These are phyloP conservation scores for Remersonia thermophila DNA, from an alignment of 2,329 filamentous ascomycete species.

Conservation along the genomic window DNA sequence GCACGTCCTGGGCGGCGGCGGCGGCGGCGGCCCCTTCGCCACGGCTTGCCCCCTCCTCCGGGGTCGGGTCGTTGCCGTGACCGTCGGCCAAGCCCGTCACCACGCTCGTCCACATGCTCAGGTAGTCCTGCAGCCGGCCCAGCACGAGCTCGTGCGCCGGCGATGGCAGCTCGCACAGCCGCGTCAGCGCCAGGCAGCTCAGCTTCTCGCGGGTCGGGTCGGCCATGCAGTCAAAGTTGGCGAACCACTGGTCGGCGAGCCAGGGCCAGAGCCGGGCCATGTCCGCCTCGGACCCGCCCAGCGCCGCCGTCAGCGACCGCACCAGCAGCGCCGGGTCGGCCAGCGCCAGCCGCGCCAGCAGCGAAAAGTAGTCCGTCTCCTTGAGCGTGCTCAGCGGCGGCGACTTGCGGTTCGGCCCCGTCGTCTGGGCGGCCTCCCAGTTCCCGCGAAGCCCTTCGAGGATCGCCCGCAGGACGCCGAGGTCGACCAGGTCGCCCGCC, in stretches of 20 bases:
- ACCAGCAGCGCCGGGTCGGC: constrained; percentile 59
- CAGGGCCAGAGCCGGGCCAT: constrained; percentile 45
- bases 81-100: constrained; percentile 53
- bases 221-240: constrained; percentile 54
- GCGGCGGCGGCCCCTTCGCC: no score
- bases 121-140: constrained; percentile 55
- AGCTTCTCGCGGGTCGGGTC: constrained; percentile 57
- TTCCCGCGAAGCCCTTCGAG: constrained; percentile 55
- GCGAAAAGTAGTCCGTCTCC: constrained; percentile 73
- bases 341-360: constrained; percentile 67
- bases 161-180: constrained; percentile 52
- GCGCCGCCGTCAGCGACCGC: constrained; percentile 38
- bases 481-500: constrained; percentile 51
- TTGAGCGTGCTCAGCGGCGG: constrained; percentile 61
- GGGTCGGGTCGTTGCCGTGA: no score
- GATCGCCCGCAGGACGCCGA: constrained; percentile 49
- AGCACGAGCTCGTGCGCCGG: constrained; percentile 47
- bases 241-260: constrained; percentile 54
- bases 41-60: no score
- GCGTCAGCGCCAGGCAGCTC: constrained; percentile 59
- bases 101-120: constrained; percentile 63
- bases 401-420: constrained; percentile 62
- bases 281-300: constrained; percentile 17
- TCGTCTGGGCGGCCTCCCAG: constrained; percentile 65
- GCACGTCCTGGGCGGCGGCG: constrained; percentile 10